phyloP scores from a whole-genome alignment of 257 asterid species.

The Buddleja alternifolia region DNA sequence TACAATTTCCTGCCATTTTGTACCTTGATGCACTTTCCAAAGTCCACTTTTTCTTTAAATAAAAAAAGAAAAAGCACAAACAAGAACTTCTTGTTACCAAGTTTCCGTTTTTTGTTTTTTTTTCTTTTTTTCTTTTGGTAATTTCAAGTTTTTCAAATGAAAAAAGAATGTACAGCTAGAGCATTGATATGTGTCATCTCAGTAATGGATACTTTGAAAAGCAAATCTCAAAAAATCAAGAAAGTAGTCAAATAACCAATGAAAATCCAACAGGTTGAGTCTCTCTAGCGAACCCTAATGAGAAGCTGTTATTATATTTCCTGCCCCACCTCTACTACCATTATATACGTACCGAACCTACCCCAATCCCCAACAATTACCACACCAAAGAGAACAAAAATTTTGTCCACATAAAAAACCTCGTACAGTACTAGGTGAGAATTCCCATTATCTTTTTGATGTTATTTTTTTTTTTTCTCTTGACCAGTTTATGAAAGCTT shows the following conservation, averaged over 20 bases:
- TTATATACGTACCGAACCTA: background rate
- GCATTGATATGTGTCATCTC: conserved; percentile 1
- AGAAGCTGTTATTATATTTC: background rate
- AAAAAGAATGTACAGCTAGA: too few relatives aligned
- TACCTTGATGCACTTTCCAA: too few relatives aligned
- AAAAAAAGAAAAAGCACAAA: too few relatives aligned
- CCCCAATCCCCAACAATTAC: background rate
- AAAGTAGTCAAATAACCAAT: conserved; percentile 12
- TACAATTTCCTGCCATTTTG: too few relatives aligned
- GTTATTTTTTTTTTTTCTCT: too few relatives aligned
- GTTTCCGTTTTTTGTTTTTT: background rate
- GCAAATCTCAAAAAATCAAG: background rate
- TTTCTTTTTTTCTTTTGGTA: background rate
- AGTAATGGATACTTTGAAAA: background rate
- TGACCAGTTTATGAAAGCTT: conserved; percentile 24
- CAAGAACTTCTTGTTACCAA: background rate
- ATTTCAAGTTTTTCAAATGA: background rate
- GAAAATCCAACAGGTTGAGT: background rate
- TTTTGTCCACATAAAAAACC: background rate
- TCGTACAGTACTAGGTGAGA: too few relatives aligned
- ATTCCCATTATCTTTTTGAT: too few relatives aligned
- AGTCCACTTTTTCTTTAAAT: too few relatives aligned
- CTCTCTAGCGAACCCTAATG: background rate
- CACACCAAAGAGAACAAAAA: background rate
- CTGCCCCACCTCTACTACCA: background rate